phyloP scores from a whole-genome alignment of 352 stramenopile species.

The Thalassiosira mediterranea region DNA sequence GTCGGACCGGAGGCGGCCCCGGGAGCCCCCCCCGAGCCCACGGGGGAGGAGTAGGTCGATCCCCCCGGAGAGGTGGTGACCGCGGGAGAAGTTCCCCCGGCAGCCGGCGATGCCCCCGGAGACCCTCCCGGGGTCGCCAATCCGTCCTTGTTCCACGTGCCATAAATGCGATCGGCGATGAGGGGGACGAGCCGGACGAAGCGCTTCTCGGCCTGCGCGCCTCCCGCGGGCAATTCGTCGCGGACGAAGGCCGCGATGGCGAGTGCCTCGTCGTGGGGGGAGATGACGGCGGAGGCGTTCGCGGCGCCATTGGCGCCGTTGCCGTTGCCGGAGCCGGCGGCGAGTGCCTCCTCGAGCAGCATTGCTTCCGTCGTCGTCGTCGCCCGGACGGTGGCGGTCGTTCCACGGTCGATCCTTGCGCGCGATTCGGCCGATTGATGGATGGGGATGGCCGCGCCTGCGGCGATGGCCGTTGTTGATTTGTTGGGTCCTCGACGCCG shows the following conservation, averaged over 20 bases:
- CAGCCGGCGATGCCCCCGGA: neutral
- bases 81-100: neutral
- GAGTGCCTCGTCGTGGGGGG: constrained; percentile 58
- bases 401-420: too few relatives aligned
- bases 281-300: constrained; percentile 1
- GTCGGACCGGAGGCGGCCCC: neutral
- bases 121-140: neutral
- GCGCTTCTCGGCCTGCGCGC: constrained; percentile 55
- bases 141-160: constrained; percentile 15
- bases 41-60: too few relatives aligned
- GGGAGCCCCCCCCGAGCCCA: too few relatives aligned
- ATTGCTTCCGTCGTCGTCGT: too few relatives aligned
- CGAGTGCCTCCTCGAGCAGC: constrained; percentile 49
- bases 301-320: neutral
- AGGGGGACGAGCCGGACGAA: constrained; percentile 73
- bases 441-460: neutral
- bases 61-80: constrained; percentile 18
- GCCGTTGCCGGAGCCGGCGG: neutral
- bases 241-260: constrained; percentile 74
- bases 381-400: too few relatives aligned
- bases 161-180: constrained; percentile 69
- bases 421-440: too few relatives aligned
- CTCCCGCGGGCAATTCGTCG: constrained; percentile 67
- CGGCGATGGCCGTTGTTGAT: neutral
- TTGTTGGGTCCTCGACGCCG: neutral